Base-by-base conservation (phyloP, 2,329 filamentous ascomycete genomes). In the Pseudogymnoascus sp. region DNA sequence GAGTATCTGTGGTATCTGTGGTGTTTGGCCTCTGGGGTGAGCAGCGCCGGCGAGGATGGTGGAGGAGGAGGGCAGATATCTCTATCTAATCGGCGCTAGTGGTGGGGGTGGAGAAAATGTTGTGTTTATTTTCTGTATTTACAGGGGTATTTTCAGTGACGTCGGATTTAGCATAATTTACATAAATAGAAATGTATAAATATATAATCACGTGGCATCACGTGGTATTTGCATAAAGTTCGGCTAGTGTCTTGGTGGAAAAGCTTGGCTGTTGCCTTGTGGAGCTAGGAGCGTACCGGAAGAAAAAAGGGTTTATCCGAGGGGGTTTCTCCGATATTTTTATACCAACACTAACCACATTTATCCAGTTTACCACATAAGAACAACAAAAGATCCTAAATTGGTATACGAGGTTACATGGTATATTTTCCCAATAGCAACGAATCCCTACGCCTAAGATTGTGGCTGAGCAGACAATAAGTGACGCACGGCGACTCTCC, bases 41-140 rank as follows among this genome's bases (percentile, higher is more conserved):
- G 4, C 16, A 43, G 4, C 16, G 18, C 2, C 18, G n/a, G 40
- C 11, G 40, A 43, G 18, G 42, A 23, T 25, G 6, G 21, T 25
- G 42, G 21, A 12, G 11, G 21, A 46, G 42, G 21, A 12, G 11
- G 7, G 42, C 6, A 46, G 21, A 25, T 46, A 46, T 53, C 42
- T 53, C 42, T 46, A 46, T 31, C 43, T 28, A 11, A 53, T 53
- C n/a, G 43, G 43, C 43, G 43, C 43, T 53, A 53, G 43, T 53
- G 43, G 43, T 53, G 43, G 43, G 43, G 43, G 43, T 53, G 43
- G 43, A 53, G 43, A 53, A 53, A 53, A 53, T 53, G 43, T 53
- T 21, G 43, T 53, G 43, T 53, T 53, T 53, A 53, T 53, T 49
- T 49, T 49, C 43, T 25, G 23, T 28, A 49, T 49, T 49, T 49